Evolutionary conservation across 2,329 filamentous ascomycete genomes (phyloP).

Genomic region (Hypoxylon sp.): DNA sequence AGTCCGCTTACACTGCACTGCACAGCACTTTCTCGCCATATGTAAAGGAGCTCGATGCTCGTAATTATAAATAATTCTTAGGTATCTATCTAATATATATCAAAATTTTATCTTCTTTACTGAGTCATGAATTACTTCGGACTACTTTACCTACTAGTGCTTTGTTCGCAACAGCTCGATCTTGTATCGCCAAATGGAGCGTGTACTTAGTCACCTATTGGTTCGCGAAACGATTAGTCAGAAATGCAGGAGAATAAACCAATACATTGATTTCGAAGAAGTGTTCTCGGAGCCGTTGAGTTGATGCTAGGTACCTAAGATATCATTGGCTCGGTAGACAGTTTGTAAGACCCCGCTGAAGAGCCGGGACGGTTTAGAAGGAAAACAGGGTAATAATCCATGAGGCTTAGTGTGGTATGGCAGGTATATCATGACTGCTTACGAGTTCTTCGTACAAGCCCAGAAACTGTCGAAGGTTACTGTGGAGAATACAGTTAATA

Average conservation of each 20-base stretch:
- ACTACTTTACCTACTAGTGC: no score
- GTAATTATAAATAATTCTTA: background rate
- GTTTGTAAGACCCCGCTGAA: background rate
- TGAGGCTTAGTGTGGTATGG: background rate
- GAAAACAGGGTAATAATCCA: background rate
- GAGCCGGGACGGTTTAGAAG: background rate
- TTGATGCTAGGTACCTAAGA: no score
- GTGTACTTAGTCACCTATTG: background rate
- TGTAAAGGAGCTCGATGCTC: background rate
- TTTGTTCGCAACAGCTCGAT: no score
- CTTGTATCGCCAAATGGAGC: background rate
- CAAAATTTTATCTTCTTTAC: no score
- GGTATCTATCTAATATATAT: background rate
- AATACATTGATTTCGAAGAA: background rate
- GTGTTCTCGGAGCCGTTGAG: no score
- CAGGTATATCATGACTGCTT: background rate
- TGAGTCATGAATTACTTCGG: no score
- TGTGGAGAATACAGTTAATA: background rate
- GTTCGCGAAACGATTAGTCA: background rate
- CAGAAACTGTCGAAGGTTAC: background rate
- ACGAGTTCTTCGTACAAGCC: background rate
- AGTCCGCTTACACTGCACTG: background rate
- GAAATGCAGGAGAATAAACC: background rate
- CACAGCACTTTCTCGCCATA: background rate
- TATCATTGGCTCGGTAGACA: background rate